Conservation (phyloP, 2,329 filamentous ascomycete species). For the Monilinia fructigena region DNA sequence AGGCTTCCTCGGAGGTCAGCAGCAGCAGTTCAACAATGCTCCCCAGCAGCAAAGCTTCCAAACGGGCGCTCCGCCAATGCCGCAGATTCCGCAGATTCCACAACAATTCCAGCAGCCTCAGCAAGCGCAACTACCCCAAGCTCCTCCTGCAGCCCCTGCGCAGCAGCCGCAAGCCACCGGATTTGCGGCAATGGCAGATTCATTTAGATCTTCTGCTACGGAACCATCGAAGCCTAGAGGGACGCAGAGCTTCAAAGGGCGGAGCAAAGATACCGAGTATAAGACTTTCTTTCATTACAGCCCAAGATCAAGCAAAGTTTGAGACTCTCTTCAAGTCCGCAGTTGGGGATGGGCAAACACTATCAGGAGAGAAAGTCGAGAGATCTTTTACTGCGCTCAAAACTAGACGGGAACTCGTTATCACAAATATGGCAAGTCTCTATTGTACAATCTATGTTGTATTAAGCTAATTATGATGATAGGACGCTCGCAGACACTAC, state of each 20-base stretch:
- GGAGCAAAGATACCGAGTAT: constrained; percentile 87
- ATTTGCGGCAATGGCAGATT: constrained; percentile 65
- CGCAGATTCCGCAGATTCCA: constrained; percentile 40
- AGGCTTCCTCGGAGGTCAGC: constrained; percentile 52
- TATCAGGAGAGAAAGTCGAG: constrained; percentile 93
- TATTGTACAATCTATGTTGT: constrained; percentile 17
- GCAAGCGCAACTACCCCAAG: constrained; percentile 48
- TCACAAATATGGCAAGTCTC: constrained; percentile 83
- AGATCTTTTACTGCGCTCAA: constrained; percentile 84
- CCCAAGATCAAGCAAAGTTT: constrained; percentile 91
- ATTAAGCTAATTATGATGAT: constrained; percentile 31
- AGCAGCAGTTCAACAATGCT: constrained; percentile 44
- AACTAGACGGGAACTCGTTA: constrained; percentile 80
- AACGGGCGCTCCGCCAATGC: constrained; percentile 39
- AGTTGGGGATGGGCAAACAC: constrained; percentile 76
- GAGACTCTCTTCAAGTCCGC: constrained; percentile 97
- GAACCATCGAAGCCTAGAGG: constrained; percentile 45
- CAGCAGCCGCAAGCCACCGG: constrained; percentile 66
- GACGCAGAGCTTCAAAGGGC: constrained; percentile 51
- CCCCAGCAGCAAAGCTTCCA: constrained; percentile 46
- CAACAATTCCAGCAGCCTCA: constrained; percentile 41
- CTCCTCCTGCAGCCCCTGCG: constrained; percentile 56
- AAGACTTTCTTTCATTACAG: constrained; percentile 91
- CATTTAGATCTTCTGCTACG: constrained; percentile 54
- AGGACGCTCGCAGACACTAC: constrained; percentile 95